These are phyloP conservation scores for Hexamita inflata DNA, from an alignment of 208 protist genomes.

Conservation along the genomic window DNA sequence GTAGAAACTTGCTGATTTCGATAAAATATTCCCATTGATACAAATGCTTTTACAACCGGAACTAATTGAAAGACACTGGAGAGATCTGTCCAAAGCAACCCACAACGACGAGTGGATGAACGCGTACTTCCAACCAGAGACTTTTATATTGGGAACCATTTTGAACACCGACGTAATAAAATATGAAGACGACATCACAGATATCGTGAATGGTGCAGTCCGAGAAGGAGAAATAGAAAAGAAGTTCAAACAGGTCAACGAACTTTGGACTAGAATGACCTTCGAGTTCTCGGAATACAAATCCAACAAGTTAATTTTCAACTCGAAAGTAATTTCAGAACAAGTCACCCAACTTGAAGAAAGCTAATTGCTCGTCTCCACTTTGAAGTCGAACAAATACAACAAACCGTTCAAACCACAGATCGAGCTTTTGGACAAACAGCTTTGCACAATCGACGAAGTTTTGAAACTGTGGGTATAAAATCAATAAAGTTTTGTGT, in stretches of 20 bases:
- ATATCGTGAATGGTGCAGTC: constrained; percentile 68
- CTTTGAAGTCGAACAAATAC: constrained; percentile 58
- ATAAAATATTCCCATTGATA: constrained; percentile 72
- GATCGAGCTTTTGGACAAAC: constrained; percentile 77
- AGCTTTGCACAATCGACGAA: constrained; percentile 71
- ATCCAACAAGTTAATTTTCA: constrained; percentile 71
- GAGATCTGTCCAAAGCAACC: constrained; percentile 58
- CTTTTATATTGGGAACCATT: constrained; percentile 74
- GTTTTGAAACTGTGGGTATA: constrained; percentile 67
- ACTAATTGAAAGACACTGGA: constrained; percentile 76
- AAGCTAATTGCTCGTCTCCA: constrained; percentile 69
- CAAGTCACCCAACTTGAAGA: constrained; percentile 73
- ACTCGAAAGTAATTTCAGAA: constrained; percentile 63
- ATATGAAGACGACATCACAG: constrained; percentile 70
- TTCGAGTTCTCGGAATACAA: constrained; percentile 69
- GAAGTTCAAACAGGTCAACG: constrained; percentile 66
- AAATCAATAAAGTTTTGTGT: constrained; percentile 81
- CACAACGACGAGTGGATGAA: not conserved
- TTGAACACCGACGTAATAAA: constrained; percentile 64
- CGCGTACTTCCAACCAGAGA: constrained; percentile 52
- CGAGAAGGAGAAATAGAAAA: constrained; percentile 79
- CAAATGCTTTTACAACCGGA: constrained; percentile 66
- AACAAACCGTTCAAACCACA: constrained; percentile 66
- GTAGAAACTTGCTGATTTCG: constrained; percentile 77
- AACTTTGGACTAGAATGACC: constrained; percentile 70